Percentiles rank a stretch among this genome's conserved stretches.
phyloP scores from a whole-genome alignment of 441 rosid species.

The Gossypium gossypioides region DNA sequence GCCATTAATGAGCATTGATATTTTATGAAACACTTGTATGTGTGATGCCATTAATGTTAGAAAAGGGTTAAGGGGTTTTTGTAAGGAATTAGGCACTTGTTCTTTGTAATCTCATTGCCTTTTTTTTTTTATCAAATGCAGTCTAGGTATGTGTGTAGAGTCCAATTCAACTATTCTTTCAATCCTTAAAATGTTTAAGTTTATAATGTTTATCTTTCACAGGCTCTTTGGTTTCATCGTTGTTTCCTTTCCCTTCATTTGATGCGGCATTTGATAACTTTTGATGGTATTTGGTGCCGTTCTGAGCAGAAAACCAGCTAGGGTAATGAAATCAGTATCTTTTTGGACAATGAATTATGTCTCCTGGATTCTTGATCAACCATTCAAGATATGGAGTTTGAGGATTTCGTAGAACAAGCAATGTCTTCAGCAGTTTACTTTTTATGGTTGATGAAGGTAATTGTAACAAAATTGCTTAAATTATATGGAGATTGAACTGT shows the following conservation, averaged over 20 bases:
- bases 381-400: slow-evolving; percentile 41
- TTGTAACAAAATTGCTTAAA: background rate
- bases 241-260: slow-evolving; percentile 55
- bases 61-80: background rate
- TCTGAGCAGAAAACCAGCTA: slow-evolving; percentile 15
- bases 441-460: slow-evolving; percentile 67
- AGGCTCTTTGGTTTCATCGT: slow-evolving; percentile 81
- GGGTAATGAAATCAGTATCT: slow-evolving; percentile 18
- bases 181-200: background rate
- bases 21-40: background rate
- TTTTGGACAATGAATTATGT: slow-evolving; percentile 44
- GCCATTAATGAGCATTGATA: background rate
- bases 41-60: background rate
- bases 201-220: slow-evolving; percentile 10
- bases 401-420: slow-evolving; percentile 64
- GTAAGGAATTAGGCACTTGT: background rate
- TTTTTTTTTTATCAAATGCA: background rate
- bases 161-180: background rate
- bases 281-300: slow-evolving; percentile 8
- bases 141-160: background rate
- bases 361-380: slow-evolving; percentile 42
- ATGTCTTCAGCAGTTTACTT: slow-evolving; percentile 43
- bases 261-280: slow-evolving; percentile 32
- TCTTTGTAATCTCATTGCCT: background rate
- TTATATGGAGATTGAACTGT: slow-evolving; percentile 23